A percentile compares a stretch with the other conserved stretches of the same genome.
Evolutionary conservation across 306 rosid genomes (phyloP).

Genomic region (Aeschynomene evenia): DNA sequence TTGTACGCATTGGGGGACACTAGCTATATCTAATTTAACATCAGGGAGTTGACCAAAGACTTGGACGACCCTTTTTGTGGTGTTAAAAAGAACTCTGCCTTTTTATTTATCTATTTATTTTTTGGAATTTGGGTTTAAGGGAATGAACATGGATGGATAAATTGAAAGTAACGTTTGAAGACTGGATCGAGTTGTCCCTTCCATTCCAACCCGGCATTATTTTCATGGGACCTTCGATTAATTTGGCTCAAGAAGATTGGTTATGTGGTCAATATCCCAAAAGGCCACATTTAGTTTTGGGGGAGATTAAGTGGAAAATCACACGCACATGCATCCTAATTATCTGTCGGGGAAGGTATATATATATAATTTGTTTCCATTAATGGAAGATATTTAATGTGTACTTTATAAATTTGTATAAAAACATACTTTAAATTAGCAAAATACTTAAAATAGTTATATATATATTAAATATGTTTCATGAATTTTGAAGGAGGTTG

Average conservation of each 20-base stretch:
- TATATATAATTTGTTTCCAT: no score
- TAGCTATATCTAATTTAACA: neutral
- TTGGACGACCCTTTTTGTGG: conserved; percentile 1
- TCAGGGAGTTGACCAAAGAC: neutral
- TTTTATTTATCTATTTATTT: neutral
- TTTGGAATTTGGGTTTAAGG: conserved; percentile 19
- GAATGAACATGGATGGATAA: conserved; percentile 9
- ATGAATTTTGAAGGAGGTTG: no score
- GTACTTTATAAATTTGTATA: no score
- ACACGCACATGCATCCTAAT: conserved; percentile 11
- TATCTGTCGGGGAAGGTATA: neutral
- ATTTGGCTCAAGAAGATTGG: conserved; percentile 32
- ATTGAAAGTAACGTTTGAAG: conserved; percentile 1
- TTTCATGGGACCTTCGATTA: conserved; percentile 17
- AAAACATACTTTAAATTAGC: no score
- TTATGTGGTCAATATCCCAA: conserved; percentile 26
- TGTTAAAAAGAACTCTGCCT: neutral
- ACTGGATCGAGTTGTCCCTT: conserved; percentile 34
- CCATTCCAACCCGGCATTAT: conserved; percentile 24
- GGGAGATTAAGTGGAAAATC: conserved; percentile 7
- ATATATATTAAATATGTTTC: no score
- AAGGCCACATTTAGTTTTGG: conserved; percentile 2
- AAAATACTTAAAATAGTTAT: no score
- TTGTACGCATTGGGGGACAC: neutral
- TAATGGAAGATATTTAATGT: no score